These are phyloP conservation scores for Gryganskiella cystojenkinii DNA, from an alignment of 192 early-diverging fungal species.

Conservation along the genomic window DNA sequence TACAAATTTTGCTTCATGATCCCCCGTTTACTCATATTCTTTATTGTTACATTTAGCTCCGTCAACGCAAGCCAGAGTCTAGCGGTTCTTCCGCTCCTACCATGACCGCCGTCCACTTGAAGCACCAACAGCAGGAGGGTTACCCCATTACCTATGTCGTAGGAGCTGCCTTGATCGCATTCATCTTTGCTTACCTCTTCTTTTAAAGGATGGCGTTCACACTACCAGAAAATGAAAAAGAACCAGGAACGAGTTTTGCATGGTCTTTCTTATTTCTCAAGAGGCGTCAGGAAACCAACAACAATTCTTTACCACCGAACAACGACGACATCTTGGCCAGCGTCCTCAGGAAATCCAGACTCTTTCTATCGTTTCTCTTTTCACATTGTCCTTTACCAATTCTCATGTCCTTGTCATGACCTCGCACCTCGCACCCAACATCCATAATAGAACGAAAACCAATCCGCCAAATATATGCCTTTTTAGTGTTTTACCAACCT, in stretches of 20 bases:
- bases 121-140: constrained; percentile 62
- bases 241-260: too few species aligned
- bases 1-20: not conserved
- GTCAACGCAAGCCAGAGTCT: constrained; percentile 35
- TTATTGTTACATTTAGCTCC: constrained; percentile 23
- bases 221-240: not conserved
- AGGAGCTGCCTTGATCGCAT: constrained; percentile 66
- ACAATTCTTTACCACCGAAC: not conserved
- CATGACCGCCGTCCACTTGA: constrained; percentile 41
- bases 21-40: not conserved
- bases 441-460: too few species aligned
- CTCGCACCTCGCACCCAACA: too few species aligned
- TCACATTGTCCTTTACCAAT: too few species aligned
- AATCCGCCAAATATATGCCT: too few species aligned
- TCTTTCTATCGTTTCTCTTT: too few species aligned
- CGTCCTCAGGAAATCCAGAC: too few species aligned
- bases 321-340: not conserved
- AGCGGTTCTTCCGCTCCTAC: constrained; percentile 19
- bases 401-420: too few species aligned
- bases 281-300: not conserved
- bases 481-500: too few species aligned
- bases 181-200: constrained; percentile 73
- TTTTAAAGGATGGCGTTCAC: constrained; percentile 54
- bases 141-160: constrained; percentile 70
- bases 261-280: not conserved